Percentiles rank a stretch among this genome's conserved stretches.
Conservation (phyloP, 2,329 filamentous ascomycete species). For the Claviceps purpurea region DNA sequence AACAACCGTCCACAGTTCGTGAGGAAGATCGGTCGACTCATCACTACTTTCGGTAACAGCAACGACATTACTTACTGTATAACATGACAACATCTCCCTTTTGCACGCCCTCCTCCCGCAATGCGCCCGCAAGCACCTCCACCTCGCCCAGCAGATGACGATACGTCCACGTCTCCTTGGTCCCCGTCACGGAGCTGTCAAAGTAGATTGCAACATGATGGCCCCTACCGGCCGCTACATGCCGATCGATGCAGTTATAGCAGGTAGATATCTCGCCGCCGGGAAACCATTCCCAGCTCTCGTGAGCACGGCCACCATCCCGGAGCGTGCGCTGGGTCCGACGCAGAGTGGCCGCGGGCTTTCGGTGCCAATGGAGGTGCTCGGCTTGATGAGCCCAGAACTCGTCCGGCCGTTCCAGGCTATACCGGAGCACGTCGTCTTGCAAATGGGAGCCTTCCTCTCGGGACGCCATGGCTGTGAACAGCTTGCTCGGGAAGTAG, state of each 20-base stretch:
- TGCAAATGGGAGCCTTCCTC: constrained; percentile 22
- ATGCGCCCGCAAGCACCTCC: constrained; percentile 65
- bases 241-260: constrained; percentile 83
- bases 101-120: constrained; percentile 68
- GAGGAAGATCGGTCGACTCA: background rate
- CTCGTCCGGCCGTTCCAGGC: constrained; percentile 51
- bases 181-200: constrained; percentile 71
- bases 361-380: constrained; percentile 68
- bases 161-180: constrained; percentile 65
- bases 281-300: constrained; percentile 82
- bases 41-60: too few relatives aligned
- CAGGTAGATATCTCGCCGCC: constrained; percentile 81
- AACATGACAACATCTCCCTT: constrained; percentile 80
- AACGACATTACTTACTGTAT: constrained; percentile 49
- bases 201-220: constrained; percentile 65
- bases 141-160: constrained; percentile 64
- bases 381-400: constrained; percentile 70
- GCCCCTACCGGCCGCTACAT: constrained; percentile 70
- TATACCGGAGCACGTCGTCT: constrained; percentile 38
- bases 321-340: constrained; percentile 49
- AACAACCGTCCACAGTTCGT: background rate
- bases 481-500: background rate
- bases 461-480: constrained; percentile 3
- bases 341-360: constrained; percentile 49
- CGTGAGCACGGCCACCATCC: constrained; percentile 48